Evolutionary conservation across 2,329 filamentous ascomycete genomes (phyloP).

Genomic region (Claviceps capensis): DNA sequence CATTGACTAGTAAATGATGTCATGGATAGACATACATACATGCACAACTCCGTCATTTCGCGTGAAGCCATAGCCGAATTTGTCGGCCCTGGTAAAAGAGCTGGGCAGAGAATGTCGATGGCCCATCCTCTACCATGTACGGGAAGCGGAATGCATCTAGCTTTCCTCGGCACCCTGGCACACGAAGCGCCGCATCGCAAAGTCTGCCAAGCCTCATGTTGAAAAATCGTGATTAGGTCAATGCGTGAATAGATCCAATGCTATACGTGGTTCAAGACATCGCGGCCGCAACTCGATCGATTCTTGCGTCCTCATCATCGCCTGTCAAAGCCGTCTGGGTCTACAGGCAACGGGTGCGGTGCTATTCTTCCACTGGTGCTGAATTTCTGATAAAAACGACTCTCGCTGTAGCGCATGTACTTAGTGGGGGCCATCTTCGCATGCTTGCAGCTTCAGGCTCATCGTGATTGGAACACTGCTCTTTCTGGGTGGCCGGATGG

Average conservation of each 20-base stretch:
- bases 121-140: conserved; percentile 65
- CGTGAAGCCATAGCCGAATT: conserved; percentile 91
- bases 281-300: conserved; percentile 50
- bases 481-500: conserved; percentile 76
- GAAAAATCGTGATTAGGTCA: conserved; percentile 70
- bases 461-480: conserved; percentile 78
- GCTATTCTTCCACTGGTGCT: conserved; percentile 77
- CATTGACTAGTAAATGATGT: conserved; percentile 42
- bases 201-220: conserved; percentile 69
- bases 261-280: conserved; percentile 61
- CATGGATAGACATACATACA: conserved; percentile 65
- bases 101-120: conserved; percentile 57
- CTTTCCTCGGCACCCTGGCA: conserved; percentile 72
- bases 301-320: conserved; percentile 93
- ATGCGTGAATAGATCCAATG: conserved; percentile 61
- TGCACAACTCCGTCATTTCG: conserved; percentile 73
- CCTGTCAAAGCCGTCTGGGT: conserved; percentile 67
- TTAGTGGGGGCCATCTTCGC: conserved; percentile 56
- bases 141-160: conserved; percentile 51
- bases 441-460: conserved; percentile 61
- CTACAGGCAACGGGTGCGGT: conserved; percentile 56
- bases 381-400: conserved; percentile 90
- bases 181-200: conserved; percentile 53
- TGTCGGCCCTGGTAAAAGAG: conserved; percentile 47
- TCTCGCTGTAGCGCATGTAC: conserved; percentile 81